These are phyloP conservation scores for Solanum chmielewskii DNA, from an alignment of 257 asterid genomes.

Conservation along the genomic window DNA sequence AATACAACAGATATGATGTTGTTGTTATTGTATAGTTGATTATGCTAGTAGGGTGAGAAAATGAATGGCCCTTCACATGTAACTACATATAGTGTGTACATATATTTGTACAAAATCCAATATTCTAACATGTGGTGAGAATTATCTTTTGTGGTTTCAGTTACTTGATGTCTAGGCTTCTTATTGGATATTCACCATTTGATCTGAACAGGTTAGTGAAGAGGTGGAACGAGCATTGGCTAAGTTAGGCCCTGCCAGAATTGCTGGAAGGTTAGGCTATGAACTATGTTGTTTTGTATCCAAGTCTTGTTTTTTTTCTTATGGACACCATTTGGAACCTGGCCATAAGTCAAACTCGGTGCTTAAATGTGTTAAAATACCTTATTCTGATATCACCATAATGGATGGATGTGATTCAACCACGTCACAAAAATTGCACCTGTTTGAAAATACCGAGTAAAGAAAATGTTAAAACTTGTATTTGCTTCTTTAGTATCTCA, in stretches of 20 bases:
- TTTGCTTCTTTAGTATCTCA: not conserved
- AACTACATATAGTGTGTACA: not conserved
- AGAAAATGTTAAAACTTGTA: not conserved
- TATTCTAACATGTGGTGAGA: not conserved
- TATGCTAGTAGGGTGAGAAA: not conserved
- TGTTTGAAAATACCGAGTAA: not conserved
- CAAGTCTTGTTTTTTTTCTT: not conserved
- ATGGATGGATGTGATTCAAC: not conserved
- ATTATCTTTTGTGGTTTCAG: not conserved
- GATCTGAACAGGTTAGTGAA: conserved; percentile 79
- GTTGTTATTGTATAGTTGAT: not conserved
- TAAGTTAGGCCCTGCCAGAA: conserved; percentile 76
- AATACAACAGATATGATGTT: not conserved
- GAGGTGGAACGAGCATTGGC: conserved; percentile 98
- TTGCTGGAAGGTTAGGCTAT: conserved; percentile 59
- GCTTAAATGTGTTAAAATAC: not conserved
- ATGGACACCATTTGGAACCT: not conserved
- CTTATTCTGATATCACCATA: not conserved
- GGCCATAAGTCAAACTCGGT: not conserved
- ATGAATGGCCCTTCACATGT: not conserved
- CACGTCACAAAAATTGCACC: not conserved
- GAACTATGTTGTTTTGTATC: not conserved
- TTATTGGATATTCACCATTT: not conserved
- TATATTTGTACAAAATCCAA: not conserved
- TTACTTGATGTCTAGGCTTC: not conserved